Conservation (phyloP, 2,329 filamentous ascomycete species). For the Ascochyta clinopodiicola region DNA sequence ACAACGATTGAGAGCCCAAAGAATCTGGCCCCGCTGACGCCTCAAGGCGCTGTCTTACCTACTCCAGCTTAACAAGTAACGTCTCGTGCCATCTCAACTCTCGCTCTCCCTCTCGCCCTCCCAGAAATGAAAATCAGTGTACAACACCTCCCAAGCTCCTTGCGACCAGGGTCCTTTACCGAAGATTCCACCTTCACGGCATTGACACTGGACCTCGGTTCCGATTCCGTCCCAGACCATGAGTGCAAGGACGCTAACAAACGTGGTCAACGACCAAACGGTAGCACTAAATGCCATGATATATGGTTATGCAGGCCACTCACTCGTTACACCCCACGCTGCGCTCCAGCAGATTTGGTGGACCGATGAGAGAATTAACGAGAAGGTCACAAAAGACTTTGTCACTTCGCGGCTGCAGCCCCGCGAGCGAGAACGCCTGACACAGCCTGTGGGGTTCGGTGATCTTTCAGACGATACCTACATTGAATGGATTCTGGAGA, state of each 20-base stretch:
- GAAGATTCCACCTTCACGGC: conserved; percentile 22
- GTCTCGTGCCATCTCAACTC: conserved; percentile 8
- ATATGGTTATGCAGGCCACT: conserved; percentile 59
- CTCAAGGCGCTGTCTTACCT: conserved; percentile 29
- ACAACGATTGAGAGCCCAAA: conserved; percentile 37
- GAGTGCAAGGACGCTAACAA: conserved; percentile 48
- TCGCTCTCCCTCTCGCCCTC: conserved; percentile 16
- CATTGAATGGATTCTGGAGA: conserved; percentile 76
- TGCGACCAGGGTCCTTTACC: conserved; percentile 25
- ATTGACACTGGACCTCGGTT: conserved; percentile 18
- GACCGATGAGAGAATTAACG: conserved; percentile 72
- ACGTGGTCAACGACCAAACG: conserved; percentile 52
- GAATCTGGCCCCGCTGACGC: conserved; percentile 42
- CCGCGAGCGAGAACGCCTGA: conserved; percentile 67
- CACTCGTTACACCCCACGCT: conserved; percentile 57
- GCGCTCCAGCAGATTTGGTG: conserved; percentile 68
- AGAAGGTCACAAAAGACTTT: conserved; percentile 72
- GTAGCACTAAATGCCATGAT: conserved; percentile 58
- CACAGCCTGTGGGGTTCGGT: conserved; percentile 70
- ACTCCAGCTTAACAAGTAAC: conserved; percentile 24
- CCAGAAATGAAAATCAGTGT: conserved; percentile 37
- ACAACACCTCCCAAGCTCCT: conserved; percentile 21
- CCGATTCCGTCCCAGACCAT: conserved; percentile 30
- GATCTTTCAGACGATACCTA: conserved; percentile 76
- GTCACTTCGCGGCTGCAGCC: conserved; percentile 69